These are phyloP conservation scores for Trametes versicolor DNA, from an alignment of 1,284 basidiomycete species.

Conservation along the genomic window DNA sequence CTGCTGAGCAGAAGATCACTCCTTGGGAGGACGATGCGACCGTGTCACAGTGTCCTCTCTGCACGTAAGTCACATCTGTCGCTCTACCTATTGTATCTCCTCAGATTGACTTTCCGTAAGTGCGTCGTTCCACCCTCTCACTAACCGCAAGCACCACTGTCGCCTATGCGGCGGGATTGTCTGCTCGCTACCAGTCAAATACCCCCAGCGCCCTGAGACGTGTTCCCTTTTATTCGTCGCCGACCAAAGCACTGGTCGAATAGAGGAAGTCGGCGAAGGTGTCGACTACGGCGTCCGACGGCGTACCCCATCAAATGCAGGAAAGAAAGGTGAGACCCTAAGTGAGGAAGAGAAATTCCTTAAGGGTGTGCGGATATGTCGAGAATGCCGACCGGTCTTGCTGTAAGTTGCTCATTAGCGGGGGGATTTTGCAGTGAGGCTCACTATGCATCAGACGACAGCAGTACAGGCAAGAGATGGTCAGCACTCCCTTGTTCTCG, in stretches of 20 bases:
- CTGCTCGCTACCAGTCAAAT: constrained; percentile 88
- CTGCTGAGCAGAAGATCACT: constrained; percentile 91
- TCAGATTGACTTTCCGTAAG: constrained; percentile 47
- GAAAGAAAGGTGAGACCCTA: constrained; percentile 54
- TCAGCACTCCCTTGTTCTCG: constrained; percentile 69
- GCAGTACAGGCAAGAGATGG: constrained; percentile 81
- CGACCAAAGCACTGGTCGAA: constrained; percentile 75
- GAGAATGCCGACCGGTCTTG: constrained; percentile 81
- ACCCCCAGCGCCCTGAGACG: constrained; percentile 69
- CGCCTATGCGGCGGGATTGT: constrained; percentile 93
- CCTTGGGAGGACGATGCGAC: constrained; percentile 92
- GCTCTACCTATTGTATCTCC: neutral
- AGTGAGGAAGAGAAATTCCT: constrained; percentile 80
- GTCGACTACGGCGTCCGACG: constrained; percentile 85
- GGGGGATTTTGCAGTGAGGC: neutral
- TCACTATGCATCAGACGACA: constrained; percentile 63
- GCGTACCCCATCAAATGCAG: constrained; percentile 43
- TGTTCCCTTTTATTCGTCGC: constrained; percentile 87
- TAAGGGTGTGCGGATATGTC: constrained; percentile 87
- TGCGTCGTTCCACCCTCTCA: constrained; percentile 87
- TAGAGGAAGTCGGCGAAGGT: constrained; percentile 88
- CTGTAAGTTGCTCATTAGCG: constrained; percentile 52
- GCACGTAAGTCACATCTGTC: constrained; percentile 68
- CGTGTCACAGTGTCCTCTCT: constrained; percentile 86
- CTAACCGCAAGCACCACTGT: constrained; percentile 97